A percentile compares a stretch with the other conserved stretches of the same genome.
Evolutionary conservation across 352 stramenopile genomes (phyloP).

Genomic region (Globisporangium abappressorium): DNA sequence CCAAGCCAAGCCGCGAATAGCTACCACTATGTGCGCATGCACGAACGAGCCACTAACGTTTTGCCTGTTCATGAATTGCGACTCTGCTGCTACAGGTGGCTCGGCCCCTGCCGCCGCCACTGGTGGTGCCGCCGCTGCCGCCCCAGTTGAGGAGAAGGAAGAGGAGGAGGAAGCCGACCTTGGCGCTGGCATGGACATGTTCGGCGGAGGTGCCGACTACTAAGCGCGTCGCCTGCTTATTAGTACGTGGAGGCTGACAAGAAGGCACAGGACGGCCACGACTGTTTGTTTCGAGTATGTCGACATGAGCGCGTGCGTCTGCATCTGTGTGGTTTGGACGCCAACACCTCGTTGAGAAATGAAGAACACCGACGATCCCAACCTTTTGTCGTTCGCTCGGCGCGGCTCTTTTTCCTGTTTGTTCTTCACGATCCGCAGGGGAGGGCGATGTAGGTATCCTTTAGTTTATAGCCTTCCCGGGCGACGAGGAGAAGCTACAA

Average conservation of each 20-base stretch:
- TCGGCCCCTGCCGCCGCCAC: constrained; percentile 48
- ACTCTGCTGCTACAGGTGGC: constrained; percentile 33
- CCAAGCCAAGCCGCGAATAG: not conserved
- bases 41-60: constrained; percentile 2
- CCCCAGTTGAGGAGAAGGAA: constrained; percentile 69
- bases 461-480: constrained; percentile 35
- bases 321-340: not conserved
- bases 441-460: constrained; percentile 23
- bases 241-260: constrained; percentile 11
- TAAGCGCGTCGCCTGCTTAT: constrained; percentile 31
- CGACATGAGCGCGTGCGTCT: not conserved
- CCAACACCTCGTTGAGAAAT: constrained; percentile 9
- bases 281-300: constrained; percentile 3
- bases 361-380: constrained; percentile 16
- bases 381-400: constrained; percentile 8
- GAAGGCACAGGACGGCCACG: not conserved
- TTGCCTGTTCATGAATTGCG: not conserved
- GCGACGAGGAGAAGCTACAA: constrained; percentile 7
- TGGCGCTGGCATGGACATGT: constrained; percentile 83
- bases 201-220: constrained; percentile 84
- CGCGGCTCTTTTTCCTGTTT: not conserved
- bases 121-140: constrained; percentile 43
- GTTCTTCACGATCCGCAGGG: not conserved
- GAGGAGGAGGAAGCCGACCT: constrained; percentile 88
- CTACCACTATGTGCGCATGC: not conserved